Base-by-base conservation (phyloP, 345 rosid species). In the Bretschneidera sinensis region DNA sequence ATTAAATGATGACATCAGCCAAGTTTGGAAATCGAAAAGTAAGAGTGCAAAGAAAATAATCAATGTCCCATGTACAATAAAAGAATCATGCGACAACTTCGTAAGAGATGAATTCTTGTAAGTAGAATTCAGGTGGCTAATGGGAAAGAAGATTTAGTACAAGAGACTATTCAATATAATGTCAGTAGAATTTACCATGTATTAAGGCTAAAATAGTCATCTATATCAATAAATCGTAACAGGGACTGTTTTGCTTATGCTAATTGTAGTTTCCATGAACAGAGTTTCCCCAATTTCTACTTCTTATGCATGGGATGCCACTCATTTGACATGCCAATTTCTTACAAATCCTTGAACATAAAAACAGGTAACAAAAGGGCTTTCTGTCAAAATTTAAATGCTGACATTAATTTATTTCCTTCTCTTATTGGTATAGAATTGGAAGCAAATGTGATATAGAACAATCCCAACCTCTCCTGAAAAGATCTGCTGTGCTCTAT, bases 381-480 rank as follows among this genome's bases (percentile, higher is more conserved):
- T 45, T 48, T 48, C 45, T 1, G 21, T n/a, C 21, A 18, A 48
- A 20, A 18, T n/a, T n/a, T 48, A 48, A 48, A 18, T 48, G 4
- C 8, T 17, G 4, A 20, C 5, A 48, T 1, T 48, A n/a, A 48
- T 48, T 17, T 4, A 5, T 4, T 48, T 48, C 21, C 52, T 5
- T 48, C 8, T 48, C 17, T 48, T 14, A 48, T 17, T 6, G 2
- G 52, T 5, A 48, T 48, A 48, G 52, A 18, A n/a, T 48, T 17
- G 52, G 52, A 48, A n/a, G 17, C 10, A 48, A 20, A 18, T 0
- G 17, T 39, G 15, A 5, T 5, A n/a, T 39, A 11, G 16, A 64
- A 47, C 67, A 68, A 63, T 65, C 31, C 72, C 59, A 62, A 92
- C 98, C 98, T 87, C 75, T 84, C 89, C 69, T 63, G 79, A 61